A percentile compares a stretch with the other conserved stretches of the same genome.
Conservation (phyloP, 2,329 filamentous ascomycete genomes). For the Aspergillus sp. region DNA sequence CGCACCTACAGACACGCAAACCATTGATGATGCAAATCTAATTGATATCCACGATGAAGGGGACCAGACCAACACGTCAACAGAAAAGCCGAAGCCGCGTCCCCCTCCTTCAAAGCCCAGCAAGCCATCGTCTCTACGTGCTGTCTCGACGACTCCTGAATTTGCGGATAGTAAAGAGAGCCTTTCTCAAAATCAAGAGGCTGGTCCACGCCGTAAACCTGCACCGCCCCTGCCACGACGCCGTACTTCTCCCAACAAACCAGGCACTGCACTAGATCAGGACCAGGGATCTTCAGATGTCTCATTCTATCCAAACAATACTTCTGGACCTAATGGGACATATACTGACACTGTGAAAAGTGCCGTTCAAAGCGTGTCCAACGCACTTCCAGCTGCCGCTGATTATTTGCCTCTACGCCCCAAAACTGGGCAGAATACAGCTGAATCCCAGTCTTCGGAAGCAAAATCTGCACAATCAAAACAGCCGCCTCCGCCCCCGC, state of each 20-base stretch:
- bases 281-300: constrained; percentile 5
- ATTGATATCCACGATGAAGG: constrained; percentile 38
- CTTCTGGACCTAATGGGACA: constrained; percentile 2
- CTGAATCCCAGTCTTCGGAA: constrained; percentile 3
- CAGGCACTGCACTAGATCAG: constrained; percentile 8
- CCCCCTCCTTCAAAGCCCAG: constrained; percentile 38
- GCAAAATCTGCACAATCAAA: constrained; percentile 12
- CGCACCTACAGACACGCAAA: constrained; percentile 15
- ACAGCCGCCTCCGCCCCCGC: constrained; percentile 24
- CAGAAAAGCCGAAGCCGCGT: constrained; percentile 14
- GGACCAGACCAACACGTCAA: constrained; percentile 6
- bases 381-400: constrained; percentile 11
- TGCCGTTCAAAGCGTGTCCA: constrained; percentile 12
- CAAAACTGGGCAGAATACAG: constrained; percentile 2
- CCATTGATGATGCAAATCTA: constrained; percentile 26
- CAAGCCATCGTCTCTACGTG: constrained; percentile 40
- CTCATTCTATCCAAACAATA: neutral
- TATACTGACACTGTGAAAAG: constrained; percentile 12
- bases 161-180: neutral
- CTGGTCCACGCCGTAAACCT: constrained; percentile 26
- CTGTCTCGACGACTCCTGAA: constrained; percentile 22
- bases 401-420: constrained; percentile 7
- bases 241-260: constrained; percentile 12
- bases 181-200: constrained; percentile 10
- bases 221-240: constrained; percentile 35